Percentiles rank a stretch among this genome's conserved stretches.
phyloP scores from a whole-genome alignment of 2,329 filamentous ascomycete species.

The Xylaria hypoxylon region DNA sequence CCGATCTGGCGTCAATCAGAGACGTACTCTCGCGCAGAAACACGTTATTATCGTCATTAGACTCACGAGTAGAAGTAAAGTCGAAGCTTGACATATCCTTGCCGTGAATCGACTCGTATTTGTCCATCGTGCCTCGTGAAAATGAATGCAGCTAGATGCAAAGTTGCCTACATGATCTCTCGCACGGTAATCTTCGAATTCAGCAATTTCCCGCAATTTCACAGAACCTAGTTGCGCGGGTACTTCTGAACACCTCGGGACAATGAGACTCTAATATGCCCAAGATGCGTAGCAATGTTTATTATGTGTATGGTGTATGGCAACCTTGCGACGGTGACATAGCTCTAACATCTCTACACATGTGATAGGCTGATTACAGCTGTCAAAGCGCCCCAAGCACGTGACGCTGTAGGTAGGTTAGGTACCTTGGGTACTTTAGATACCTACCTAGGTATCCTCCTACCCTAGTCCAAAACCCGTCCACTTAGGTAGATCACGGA shows the following conservation, averaged over 20 bases:
- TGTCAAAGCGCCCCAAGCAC: constrained; percentile 6
- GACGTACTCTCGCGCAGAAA: not conserved
- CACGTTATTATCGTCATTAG: constrained; percentile 27
- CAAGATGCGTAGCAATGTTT: not conserved
- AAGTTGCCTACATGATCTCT: constrained; percentile 33
- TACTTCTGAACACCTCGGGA: not conserved
- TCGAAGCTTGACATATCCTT: constrained; percentile 72
- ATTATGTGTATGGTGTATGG: no score
- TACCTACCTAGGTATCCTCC: not conserved
- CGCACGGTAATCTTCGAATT: not conserved
- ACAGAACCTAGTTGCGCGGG: not conserved
- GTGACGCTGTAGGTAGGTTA: constrained; percentile 20
- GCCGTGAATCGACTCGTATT: constrained; percentile 68
- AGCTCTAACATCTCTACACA: not conserved
- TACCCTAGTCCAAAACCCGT: constrained; percentile 21
- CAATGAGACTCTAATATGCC: not conserved
- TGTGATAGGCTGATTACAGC: constrained; percentile 20
- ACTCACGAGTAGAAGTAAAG: constrained; percentile 63
- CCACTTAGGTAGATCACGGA: constrained; percentile 10
- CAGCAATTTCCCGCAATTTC: not conserved
- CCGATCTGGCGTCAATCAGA: constrained; percentile 66
- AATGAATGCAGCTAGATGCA: constrained; percentile 6
- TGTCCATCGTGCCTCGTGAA: constrained; percentile 58
- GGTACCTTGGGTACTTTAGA: no score
- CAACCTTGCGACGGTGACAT: not conserved